Evolutionary conservation across 164 flowering plant species (phyloP), one percentile per base, ranked within the genome.

Genomic region (Saururus chinensis): DNA sequence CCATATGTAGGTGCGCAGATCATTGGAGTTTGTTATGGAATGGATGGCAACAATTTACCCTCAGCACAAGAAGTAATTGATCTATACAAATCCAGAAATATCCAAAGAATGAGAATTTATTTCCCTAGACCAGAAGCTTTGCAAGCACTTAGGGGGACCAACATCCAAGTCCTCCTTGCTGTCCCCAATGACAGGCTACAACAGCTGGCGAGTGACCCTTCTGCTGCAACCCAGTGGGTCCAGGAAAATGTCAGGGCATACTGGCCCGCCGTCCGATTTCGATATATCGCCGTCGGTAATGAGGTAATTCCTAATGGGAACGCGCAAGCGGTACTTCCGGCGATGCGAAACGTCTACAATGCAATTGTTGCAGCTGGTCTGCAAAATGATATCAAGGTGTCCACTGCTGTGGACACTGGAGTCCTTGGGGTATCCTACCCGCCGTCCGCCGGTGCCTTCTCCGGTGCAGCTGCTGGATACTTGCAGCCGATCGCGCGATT

Each of bases 401-500:
- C 61, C 16, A 67, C 74, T 0, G 40, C 62, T 0, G 56, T 71
- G 19, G 9, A 19, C 35, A 35, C 40, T 20, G 8, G 8, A 9
- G 62, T 60, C 14, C 23, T 67, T 4, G 66, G 10, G 23, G 12
- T 4, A 7, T 63, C 74, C 9, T 56, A 16, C 23, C 74, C 74
- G 5, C 70, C 70, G 2, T 71, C 71, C 11, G 54, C 17, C 0
- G 76, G 75, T 12, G 58, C 40, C 8, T 83, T 83, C 64, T 11
- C 68, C 0, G 17, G 9, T 0, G 68, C 61, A 17, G 66, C 66
- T 0, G 0, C 10, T 11, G 11, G 22, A 0, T 40, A 0, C 25
- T 54, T 77, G 70, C 41, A 7, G 0, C 60, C 35, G 14, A 64
- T 79, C 3, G 41, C 71, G 9, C 17, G 8, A 3, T 66, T 62